A percentile compares a stretch with the other conserved stretches of the same genome.
Conservation (phyloP, 2,329 filamentous ascomycete species). For the Fusarium nurragi region DNA sequence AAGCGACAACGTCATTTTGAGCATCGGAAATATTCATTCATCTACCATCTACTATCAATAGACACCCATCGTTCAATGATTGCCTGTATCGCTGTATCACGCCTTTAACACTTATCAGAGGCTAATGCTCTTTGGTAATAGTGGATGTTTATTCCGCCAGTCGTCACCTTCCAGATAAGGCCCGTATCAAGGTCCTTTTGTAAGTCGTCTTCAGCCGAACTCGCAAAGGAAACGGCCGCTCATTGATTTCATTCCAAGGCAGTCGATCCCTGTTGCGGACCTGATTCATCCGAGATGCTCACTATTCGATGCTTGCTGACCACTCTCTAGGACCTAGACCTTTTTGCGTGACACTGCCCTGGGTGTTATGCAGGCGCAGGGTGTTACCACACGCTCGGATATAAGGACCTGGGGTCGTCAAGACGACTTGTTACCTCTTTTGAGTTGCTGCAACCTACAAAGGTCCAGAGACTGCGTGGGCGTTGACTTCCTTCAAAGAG, state of each 20-base stretch:
- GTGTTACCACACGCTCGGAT: neutral
- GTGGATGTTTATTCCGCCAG: neutral
- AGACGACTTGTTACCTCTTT: neutral
- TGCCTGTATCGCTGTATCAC: neutral
- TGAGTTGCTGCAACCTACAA: neutral
- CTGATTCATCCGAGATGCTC: constrained; percentile 5
- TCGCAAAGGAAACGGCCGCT: constrained; percentile 8
- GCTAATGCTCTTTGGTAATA: neutral
- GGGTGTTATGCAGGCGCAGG: neutral
- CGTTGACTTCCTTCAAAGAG: neutral
- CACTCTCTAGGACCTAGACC: neutral
- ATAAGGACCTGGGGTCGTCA: neutral
- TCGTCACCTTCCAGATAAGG: constrained; percentile 36
- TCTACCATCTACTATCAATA: neutral
- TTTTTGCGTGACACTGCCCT: neutral
- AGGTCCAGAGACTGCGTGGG: neutral
- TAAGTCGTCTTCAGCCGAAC: neutral
- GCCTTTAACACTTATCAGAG: neutral
- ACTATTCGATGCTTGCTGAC: constrained; percentile 15
- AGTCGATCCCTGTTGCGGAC: neutral
- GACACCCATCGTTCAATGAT: constrained; percentile 9
- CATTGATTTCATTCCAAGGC: too few species aligned
- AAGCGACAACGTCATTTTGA: neutral
- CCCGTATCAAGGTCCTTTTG: constrained; percentile 35
- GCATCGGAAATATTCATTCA: neutral